Base-by-base conservation (phyloP, 2,329 filamentous ascomycete species). In the Gliomastix tumulicola region DNA sequence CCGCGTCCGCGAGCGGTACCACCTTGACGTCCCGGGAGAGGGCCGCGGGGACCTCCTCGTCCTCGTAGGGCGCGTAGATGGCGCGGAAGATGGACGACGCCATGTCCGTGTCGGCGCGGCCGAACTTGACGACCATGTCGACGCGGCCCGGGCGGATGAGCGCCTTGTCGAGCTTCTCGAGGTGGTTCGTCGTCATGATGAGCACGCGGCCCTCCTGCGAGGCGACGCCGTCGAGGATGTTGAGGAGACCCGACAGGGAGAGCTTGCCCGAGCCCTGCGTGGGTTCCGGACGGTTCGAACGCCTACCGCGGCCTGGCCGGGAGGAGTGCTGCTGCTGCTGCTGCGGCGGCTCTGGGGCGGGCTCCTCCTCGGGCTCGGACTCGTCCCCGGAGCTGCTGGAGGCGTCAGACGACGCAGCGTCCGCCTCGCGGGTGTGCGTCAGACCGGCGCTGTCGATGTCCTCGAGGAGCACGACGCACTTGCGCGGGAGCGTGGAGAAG, bases 371-470 rank as follows among this genome's bases (percentile, higher is more conserved):
- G 19, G 44, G 15, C 7, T 41, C 31, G 5, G 41, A 12, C 15
- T 38, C 46, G 20, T 44, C 48, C n/a, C n/a, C n/a, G n/a, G n/a
- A n/a, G 20, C 40, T 50, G 37, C 37, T 54, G 21, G 43, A 42
- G 13, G 45, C 48, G 25, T 50, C 53, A 4, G 25, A 28, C n/a
- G n/a, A n/a, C n/a, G n/a, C n/a, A 11, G 59, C 59, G 13, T 43
- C 37, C 6, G 50, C 47, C 9, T 73, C 68, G 21, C 71, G 68
- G 3, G 68, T 79, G 44, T 82, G 74, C 0, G 79, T 82, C 30
- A 87, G 65, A 6, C 82, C 83, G 3, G 82, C 82, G 2, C 74
- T 81, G 52, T 88, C 84, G 37, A 88, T 83, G 45, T 88, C 84
- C 53, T 88, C 84, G 4, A 88, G 71, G 2, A 88, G 69, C 2